Evolutionary conservation across 1,284 basidiomycete species (phyloP).

Genomic region (Wolfiporia cocos): DNA sequence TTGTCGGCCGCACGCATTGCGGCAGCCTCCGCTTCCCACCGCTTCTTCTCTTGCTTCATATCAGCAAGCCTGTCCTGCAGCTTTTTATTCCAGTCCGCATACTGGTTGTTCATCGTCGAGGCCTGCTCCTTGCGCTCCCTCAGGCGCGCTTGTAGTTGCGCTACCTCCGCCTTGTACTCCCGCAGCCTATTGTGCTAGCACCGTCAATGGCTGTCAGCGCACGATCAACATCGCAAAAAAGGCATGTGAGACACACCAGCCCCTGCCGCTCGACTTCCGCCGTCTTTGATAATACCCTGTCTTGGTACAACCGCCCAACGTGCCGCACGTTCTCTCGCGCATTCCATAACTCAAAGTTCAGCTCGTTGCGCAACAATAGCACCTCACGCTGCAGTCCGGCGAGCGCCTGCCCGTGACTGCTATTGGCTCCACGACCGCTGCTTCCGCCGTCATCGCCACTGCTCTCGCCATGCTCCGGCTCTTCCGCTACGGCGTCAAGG

Average conservation of each 20-base stretch:
- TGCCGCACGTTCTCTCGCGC: constrained; percentile 74
- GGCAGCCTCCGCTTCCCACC: constrained; percentile 57
- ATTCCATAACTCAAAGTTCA: constrained; percentile 79
- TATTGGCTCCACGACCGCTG: constrained; percentile 3
- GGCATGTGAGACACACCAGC: constrained; percentile 48
- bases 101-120: constrained; percentile 56
- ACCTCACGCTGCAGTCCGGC: constrained; percentile 68
- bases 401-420: constrained; percentile 41
- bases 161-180: constrained; percentile 62
- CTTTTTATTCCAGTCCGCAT: constrained; percentile 68
- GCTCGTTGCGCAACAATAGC: constrained; percentile 66
- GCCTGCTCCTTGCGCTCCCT: constrained; percentile 61
- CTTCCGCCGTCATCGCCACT: constrained; percentile 8
- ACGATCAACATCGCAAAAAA: background rate
- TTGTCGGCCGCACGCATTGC: constrained; percentile 57
- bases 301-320: constrained; percentile 70
- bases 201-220: background rate
- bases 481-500: constrained; percentile 2
- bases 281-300: constrained; percentile 62
- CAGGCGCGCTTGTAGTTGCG: constrained; percentile 53
- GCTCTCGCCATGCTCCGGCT: constrained; percentile 7
- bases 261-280: constrained; percentile 77
- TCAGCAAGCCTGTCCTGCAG: constrained; percentile 61
- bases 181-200: constrained; percentile 72
- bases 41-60: constrained; percentile 62